Evolutionary conservation across 257 asterid genomes (phyloP).

Genomic region (Linderniella brevidens): DNA sequence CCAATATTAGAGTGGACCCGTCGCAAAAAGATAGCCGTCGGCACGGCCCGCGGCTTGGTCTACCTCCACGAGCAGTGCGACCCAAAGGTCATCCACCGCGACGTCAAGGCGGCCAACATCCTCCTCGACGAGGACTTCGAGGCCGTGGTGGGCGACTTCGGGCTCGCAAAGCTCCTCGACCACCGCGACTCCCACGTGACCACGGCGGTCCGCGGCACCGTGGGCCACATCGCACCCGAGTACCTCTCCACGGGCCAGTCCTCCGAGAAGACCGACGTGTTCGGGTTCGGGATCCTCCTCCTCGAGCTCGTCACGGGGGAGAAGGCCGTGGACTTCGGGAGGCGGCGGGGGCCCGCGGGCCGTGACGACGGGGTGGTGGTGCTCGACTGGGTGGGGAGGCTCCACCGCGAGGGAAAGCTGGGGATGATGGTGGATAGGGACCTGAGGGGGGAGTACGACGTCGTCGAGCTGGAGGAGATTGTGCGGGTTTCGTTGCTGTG

Average conservation of each 20-base stretch:
- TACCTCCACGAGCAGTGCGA: constrained; percentile 92
- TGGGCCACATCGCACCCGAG: constrained; percentile 95
- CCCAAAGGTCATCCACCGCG: constrained; percentile 85
- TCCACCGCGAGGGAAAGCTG: constrained; percentile 69
- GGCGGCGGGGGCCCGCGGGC: no score
- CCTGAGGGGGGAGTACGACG: constrained; percentile 39
- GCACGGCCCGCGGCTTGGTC: constrained; percentile 80
- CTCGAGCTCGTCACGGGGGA: constrained; percentile 84
- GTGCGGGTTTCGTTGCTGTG: constrained; percentile 76
- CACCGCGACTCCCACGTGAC: constrained; percentile 86
- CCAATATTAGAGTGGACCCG: constrained; percentile 81
- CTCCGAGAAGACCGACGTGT: constrained; percentile 84
- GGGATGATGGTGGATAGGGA: constrained; percentile 58
- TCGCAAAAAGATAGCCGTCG: constrained; percentile 62
- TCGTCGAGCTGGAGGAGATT: constrained; percentile 62
- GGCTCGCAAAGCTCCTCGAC: constrained; percentile 84
- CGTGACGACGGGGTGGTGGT: constrained; percentile 76
- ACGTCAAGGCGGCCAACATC: constrained; percentile 91
- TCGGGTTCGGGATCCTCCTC: constrained; percentile 78
- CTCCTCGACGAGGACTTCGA: constrained; percentile 87
- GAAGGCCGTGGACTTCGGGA: constrained; percentile 79
- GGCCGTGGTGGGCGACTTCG: constrained; percentile 93
- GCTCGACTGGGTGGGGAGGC: constrained; percentile 78
- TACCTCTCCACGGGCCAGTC: constrained; percentile 83
- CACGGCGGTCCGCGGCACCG: constrained; percentile 91